Evolutionary conservation across 2,329 filamentous ascomycete genomes (phyloP), one percentile per base, ranked within the genome.

Genomic region (Emydomyces testavorans): DNA sequence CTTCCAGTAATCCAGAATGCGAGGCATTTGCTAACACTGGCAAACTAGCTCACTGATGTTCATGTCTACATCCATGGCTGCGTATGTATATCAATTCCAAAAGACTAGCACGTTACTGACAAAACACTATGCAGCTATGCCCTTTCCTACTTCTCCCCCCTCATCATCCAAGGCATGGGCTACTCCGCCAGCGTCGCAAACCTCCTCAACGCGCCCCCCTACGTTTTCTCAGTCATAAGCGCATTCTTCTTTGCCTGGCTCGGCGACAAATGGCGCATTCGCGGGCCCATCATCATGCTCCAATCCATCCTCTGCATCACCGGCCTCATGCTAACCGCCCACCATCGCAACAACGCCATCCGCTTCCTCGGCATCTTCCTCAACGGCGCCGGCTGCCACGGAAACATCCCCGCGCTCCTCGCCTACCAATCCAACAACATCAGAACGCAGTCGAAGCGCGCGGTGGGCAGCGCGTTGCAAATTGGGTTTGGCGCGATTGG

Each of bases 391-490:
- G 61, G 62, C 5, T 55, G 53, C 6, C 58, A 63, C 13, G 56
- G 55, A 1, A 63, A 63, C 40, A 50, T 63, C 1, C 62, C 61
- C 2, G 56, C 59, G 1, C 52, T 56, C 6, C 59, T 64, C 47
- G 59, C 62, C 4, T 63, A 62, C 39, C 40, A 62, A 52, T 55
- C 60, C 10, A 65, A 63, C 49, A 62, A 65, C 42, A 60, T 62
- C 41, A 56, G 58, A 10, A 89, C 58, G 77, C 82, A 88, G 67
- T 88, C 83, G 81, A 89, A 88, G 71, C 77, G 84, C 36, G 83
- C 83, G 0, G 80, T 89, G 56, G 81, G 78, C 61, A 82, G 77
- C 49, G 82, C 84, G 3, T 80, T 80, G 0, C 74, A 87, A 4
- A 82, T 89, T 3, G 81, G 80, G 1, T 79, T 83, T 39, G 83